Base-by-base conservation (phyloP, 2,329 filamentous ascomycete genomes). In the Cadophora sp. region DNA sequence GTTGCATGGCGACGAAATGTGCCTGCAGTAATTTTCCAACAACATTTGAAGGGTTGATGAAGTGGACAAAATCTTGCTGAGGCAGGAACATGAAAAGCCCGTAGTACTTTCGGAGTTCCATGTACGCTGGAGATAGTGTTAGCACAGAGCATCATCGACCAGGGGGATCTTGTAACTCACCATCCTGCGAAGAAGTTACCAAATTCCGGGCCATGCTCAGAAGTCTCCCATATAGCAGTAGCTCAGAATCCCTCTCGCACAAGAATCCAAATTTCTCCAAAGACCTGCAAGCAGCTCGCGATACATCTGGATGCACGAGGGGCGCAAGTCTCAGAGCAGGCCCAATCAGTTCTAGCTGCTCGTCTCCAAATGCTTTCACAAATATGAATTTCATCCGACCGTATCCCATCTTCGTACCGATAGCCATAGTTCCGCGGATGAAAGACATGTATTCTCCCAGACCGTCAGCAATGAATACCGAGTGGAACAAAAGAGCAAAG, bases 381-480 rank as follows among this genome's bases (percentile, higher is more conserved):
- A 89, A 89, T 33, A 88, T 73, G 67, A 86, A 81, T 30, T 79
- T 81, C 55, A 83, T 80, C 16, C 48, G 55, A 13, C 80, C 80
- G 67, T 79, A 78, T 74, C 81, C 81, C 86, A 88, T 87, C 71
- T 87, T 84, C 68, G 84, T 81, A 7, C 81, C 81, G 2, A 89
- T 81, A 58, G 88, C 81, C 66, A 87, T 74, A 68, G 87, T 82
- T 20, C 86, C 86, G 36, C 87, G 82, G 68, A 87, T 84, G 71
- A 88, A 88, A 0, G 84, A 85, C 84, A 89, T 85, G 75, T 83
- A 88, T 76, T 89, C 87, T 14, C 80, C 78, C 76, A 88, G 79
- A 58, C 86, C 86, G 70, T 89, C 86, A 20, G 86, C 83, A 9
- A 89, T 80, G 63, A 81, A 78, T 13, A 86, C 82, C 0, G 85